Evolutionary conservation across 192 early-diverging fungal genomes (phyloP), one percentile per base, ranked within the genome.

Genomic region (Pilobolus umbonatus): DNA sequence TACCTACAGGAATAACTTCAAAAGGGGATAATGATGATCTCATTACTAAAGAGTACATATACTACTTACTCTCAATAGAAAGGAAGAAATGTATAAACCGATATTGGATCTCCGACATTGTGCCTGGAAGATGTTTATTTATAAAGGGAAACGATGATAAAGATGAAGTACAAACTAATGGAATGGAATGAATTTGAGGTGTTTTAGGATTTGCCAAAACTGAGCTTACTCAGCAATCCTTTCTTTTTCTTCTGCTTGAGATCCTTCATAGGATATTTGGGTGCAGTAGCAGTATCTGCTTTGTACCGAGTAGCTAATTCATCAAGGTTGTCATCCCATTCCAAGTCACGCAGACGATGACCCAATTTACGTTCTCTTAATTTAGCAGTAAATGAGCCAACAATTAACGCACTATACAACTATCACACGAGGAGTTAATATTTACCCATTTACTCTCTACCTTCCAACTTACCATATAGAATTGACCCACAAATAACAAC

Each of bases 261-360:
- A 19, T 52, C 22, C 17, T 50, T 35, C 24, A 68, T 42, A 14
- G 60, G 66, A 32, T 68, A 68, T 36, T 57, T 55, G n/a, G 66
- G 66, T 21, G 66, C 66, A 51, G 38, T 50, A 14, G 25, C 21
- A 1, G 54, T 48, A 58, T 68, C 66, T 6, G 44, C 55, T 15
- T 60, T 45, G 44, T 68, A 68, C 39, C 54, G 26, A 0, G 54
- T 38, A 0, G 60, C 40, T 34, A 68, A 34, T 10, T 68, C 60
- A 26, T 45, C 55, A 9, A 68, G 25, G 26, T 49, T 62, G 15
- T 58, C 55, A 35, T 68, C 66, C 66, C 66, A 68, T 34, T 68
- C 66, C 2, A 44, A 28, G 52, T 68, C 66, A 19, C 66, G 54
- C 42, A 68, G 38, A 44, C 66, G 66, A 45, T 68, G 66, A 10